Percentiles rank a stretch among this genome's conserved stretches.
Conservation (phyloP, 805 yeast species). For the Kazachstania bromeliacearum region DNA sequence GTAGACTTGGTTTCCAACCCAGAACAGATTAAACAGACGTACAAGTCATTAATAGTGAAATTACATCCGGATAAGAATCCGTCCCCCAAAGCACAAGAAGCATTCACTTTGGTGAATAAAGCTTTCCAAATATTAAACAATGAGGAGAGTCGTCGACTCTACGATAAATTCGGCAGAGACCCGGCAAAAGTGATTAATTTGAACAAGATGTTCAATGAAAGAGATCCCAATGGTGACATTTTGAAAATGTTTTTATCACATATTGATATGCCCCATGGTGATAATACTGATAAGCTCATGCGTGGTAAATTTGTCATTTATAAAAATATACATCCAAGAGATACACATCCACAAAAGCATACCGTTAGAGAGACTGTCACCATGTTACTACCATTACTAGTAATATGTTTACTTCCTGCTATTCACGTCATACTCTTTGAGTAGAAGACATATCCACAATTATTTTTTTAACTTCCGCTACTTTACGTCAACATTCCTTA, state of each 20-base stretch:
- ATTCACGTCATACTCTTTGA: conserved; percentile 2
- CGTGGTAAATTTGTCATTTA: conserved; percentile 1
- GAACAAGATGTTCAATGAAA: conserved; percentile 6
- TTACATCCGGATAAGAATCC: conserved; percentile 4
- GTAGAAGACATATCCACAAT: not conserved
- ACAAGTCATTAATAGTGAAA: conserved; percentile 1
- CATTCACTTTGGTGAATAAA: conserved; percentile 53
- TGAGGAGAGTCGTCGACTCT: conserved; percentile 49
- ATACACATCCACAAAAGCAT: conserved; percentile 1
- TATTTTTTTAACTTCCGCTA: too few relatives aligned
- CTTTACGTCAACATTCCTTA: too few relatives aligned
- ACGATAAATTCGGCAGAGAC: conserved; percentile 39
- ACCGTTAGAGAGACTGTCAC: not conserved
- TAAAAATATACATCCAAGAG: not conserved
- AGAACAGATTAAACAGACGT: not conserved
- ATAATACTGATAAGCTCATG: not conserved
- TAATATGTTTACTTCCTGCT: conserved; percentile 2
- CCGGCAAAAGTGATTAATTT: not conserved
- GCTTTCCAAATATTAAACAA: conserved; percentile 81
- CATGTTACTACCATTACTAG: conserved; percentile 1
- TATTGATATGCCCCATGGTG: not conserved
- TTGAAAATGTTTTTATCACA: conserved; percentile 1
- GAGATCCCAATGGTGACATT: conserved; percentile 20
- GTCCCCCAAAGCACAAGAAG: conserved; percentile 2
- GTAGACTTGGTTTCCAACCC: not conserved